These are phyloP conservation scores for Diaporthe citriasiana DNA, from an alignment of 2,329 filamentous ascomycete species.

Conservation along the genomic window DNA sequence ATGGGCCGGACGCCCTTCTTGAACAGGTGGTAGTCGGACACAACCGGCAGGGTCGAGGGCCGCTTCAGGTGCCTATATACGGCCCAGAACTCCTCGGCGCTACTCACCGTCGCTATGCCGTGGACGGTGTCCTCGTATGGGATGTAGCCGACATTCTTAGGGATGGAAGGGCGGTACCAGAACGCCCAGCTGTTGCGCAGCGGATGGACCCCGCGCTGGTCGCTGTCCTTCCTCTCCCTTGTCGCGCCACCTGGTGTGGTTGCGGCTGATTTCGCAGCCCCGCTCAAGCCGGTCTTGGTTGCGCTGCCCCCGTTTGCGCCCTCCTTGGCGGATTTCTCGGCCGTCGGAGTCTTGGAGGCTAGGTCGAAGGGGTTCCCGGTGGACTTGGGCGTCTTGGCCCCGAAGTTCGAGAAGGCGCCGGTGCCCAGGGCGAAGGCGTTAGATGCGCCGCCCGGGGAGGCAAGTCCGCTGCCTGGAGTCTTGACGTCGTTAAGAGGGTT, in stretches of 20 bases:
- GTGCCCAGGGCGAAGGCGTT: slow-evolving; percentile 95
- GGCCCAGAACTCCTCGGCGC: slow-evolving; percentile 91
- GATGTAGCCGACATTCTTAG: slow-evolving; percentile 87
- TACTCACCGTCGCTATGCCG: slow-evolving; percentile 84
- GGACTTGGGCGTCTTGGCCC: slow-evolving; percentile 90
- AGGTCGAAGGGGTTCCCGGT: slow-evolving; percentile 85
- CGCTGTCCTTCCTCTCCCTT: slow-evolving; percentile 39
- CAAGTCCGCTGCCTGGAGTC: slow-evolving; percentile 76
- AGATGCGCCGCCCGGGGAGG: slow-evolving; percentile 82
- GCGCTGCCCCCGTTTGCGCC: slow-evolving; percentile 50
- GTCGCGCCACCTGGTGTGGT: slow-evolving; percentile 56
- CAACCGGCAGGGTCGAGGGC: slow-evolving; percentile 87
- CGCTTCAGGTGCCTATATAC: slow-evolving; percentile 92
- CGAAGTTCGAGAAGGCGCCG: slow-evolving; percentile 97
- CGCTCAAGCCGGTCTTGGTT: slow-evolving; percentile 63
- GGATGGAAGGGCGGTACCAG: slow-evolving; percentile 96
- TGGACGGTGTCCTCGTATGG: slow-evolving; percentile 98
- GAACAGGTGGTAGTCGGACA: slow-evolving; percentile 98
- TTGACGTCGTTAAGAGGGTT: slow-evolving; percentile 86
- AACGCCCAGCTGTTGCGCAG: slow-evolving; percentile 94
- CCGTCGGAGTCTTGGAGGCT: slow-evolving; percentile 71
- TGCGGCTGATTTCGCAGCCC: slow-evolving; percentile 55
- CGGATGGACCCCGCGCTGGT: slow-evolving; percentile 60
- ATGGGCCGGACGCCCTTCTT: slow-evolving; percentile 96
- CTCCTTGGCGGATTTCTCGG: slow-evolving; percentile 74